phyloP scores from a whole-genome alignment of 2,329 filamentous ascomycete species.

The Fusarium palustre region DNA sequence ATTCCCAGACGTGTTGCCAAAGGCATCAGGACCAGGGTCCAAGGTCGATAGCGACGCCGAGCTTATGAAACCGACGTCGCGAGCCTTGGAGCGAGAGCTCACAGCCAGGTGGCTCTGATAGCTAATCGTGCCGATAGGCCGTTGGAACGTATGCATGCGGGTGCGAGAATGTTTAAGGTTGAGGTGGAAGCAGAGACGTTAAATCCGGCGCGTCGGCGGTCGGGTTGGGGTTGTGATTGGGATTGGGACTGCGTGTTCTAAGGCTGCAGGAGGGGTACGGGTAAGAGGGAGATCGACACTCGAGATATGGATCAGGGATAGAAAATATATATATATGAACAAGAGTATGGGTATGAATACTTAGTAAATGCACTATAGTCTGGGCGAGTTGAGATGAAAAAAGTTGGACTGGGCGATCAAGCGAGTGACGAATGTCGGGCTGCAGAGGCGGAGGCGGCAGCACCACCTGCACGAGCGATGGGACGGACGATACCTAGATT shows the following conservation, averaged over 20 bases:
- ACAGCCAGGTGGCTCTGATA: conserved; percentile 20
- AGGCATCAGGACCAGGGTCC: conserved; percentile 45
- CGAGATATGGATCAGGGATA: conserved; percentile 14
- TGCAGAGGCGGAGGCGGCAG: conserved; percentile 35
- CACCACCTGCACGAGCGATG: not conserved
- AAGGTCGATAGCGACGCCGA: conserved; percentile 41
- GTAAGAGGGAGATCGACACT: conserved; percentile 22
- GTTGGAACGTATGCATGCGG: conserved; percentile 33
- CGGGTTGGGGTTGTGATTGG: conserved; percentile 1
- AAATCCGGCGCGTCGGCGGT: conserved; percentile 30
- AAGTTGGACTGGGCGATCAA: conserved; percentile 25
- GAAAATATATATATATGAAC: conserved; percentile 4
- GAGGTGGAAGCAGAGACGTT: conserved; percentile 24
- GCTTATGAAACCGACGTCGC: conserved; percentile 37
- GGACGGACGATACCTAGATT: conserved; percentile 25
- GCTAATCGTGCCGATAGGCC: conserved; percentile 24
- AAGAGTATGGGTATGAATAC: conserved; percentile 12
- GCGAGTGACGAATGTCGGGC: conserved; percentile 30
- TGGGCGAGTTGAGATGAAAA: conserved; percentile 16
- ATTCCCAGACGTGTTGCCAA: conserved; percentile 47
- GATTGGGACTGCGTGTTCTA: conserved; percentile 32
- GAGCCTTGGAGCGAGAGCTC: conserved; percentile 34
- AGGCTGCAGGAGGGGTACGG: conserved; percentile 30
- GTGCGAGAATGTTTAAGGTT: conserved; percentile 21
- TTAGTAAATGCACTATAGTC: not conserved